Base-by-base conservation (phyloP, 1,284 basidiomycete genomes). In the Apiotrichum sp. region DNA sequence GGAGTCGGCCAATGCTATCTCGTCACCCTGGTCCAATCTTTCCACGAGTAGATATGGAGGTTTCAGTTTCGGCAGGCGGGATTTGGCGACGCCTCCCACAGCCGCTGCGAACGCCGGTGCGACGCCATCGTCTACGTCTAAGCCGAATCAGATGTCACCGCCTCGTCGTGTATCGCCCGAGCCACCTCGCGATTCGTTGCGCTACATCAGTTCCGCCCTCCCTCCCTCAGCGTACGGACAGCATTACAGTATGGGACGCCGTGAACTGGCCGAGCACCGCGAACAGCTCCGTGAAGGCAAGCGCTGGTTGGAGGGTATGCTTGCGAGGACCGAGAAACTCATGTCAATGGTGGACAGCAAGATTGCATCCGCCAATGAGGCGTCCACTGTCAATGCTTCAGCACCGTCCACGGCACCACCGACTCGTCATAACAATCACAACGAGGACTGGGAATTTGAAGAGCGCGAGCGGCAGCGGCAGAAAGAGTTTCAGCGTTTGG, bases 261-360 rank as follows among this genome's bases (percentile, higher is more conserved):
- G 72, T 5, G 75, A 76, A 55, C 62, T 77, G 0, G 49, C 59
- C 16, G 75, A 77, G 52, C 75, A 77, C 57, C 71, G 73, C 11
- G 74, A 76, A 47, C 71, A 73, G 58, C 68, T 77, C 4, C 64
- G 72, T 46, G 74, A 77, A 46, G 74, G 74, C 57, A 75, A 73
- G 58, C 56, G 67, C 33, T 77, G 75, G 75, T 62, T 77, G 8
- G 75, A 77, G 52, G 62, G 57, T 34, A 75, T 73, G 66, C 50
- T 77, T 36, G 43, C 61, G 50, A 70, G 69, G 61, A 75, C 74
- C n/a, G 74, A 77, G 40, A 70, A 73, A 51, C 63, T 75, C 46
- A 50, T 77, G 29, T 56, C 65, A 33, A 67, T 68, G 63, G 68
- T 77, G 14, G 74, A 77, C 55, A 71, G 68, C 53, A 71, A 70